phyloP scores from a whole-genome alignment of 352 stramenopile species.

The Nothophytophthora sp. region DNA sequence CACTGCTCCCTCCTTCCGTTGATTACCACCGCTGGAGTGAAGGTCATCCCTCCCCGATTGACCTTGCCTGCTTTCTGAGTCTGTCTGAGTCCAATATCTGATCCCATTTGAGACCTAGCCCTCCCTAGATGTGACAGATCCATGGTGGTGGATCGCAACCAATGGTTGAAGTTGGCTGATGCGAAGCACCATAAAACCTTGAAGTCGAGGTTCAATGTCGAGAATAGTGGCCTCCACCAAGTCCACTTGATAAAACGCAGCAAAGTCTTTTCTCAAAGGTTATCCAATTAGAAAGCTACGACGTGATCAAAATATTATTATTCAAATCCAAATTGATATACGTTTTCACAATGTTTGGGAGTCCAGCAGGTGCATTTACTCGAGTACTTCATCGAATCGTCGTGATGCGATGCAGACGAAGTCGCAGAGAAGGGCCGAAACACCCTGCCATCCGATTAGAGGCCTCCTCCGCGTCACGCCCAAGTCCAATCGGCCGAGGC shows the following conservation, averaged over 20 bases:
- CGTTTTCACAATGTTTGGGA: no score
- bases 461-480: not conserved
- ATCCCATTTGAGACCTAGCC: no score
- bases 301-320: not conserved
- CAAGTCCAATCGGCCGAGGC: slow-evolving; percentile 6
- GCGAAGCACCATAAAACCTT: slow-evolving; percentile 9
- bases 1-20: slow-evolving; percentile 1
- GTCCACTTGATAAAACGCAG: not conserved
- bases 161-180: no score
- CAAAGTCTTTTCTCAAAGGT: not conserved
- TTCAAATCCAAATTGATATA: not conserved
- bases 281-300: no score
- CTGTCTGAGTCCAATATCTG: slow-evolving; percentile 19
- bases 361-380: not conserved
- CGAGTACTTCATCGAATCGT: not conserved
- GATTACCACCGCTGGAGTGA: not conserved
- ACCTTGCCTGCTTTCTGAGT: no score
- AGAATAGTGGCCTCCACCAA: no score
- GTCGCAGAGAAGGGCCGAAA: not conserved
- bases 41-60: slow-evolving; percentile 13
- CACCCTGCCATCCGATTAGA: not conserved
- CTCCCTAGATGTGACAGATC: no score
- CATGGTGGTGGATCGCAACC: no score
- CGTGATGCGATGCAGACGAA: not conserved
- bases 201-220: no score